A percentile compares a stretch with the other conserved stretches of the same genome.
These are phyloP conservation scores for Aspergillus olivimuriae DNA, from an alignment of 495 filamentous ascomycete genomes.

Conservation along the genomic window DNA sequence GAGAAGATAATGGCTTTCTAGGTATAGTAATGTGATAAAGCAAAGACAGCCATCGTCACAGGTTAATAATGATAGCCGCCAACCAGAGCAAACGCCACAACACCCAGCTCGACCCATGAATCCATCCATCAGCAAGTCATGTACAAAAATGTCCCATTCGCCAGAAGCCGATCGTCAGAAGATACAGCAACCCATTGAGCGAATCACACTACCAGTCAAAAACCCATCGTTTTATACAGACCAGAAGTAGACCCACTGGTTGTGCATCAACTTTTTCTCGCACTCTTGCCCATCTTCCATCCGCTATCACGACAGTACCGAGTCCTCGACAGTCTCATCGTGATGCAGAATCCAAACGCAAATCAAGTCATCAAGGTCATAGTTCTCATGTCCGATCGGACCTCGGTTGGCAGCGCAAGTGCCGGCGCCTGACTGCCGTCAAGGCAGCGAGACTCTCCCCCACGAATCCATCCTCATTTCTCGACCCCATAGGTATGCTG, in stretches of 20 bases:
- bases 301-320: background rate
- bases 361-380: constrained; percentile 8
- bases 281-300: background rate
- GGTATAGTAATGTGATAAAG: too few relatives aligned
- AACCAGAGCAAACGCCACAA: too few relatives aligned
- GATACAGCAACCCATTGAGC: background rate
- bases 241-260: too few relatives aligned
- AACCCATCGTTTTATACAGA: background rate
- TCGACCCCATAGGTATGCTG: too few relatives aligned
- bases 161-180: background rate
- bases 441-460: background rate
- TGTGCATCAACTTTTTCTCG: constrained; percentile 1
- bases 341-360: background rate
- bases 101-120: too few relatives aligned
- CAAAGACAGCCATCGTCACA: too few relatives aligned
- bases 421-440: background rate
- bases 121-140: too few relatives aligned
- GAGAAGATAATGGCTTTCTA: too few relatives aligned
- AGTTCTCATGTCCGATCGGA: constrained; percentile 4
- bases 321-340: background rate
- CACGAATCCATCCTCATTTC: too few relatives aligned
- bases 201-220: background rate
- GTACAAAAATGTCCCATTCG: background rate
- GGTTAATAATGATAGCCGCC: too few relatives aligned
- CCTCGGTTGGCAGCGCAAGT: constrained; percentile 8